Base-by-base conservation (phyloP, 805 yeast species). In the Candida piceae region DNA sequence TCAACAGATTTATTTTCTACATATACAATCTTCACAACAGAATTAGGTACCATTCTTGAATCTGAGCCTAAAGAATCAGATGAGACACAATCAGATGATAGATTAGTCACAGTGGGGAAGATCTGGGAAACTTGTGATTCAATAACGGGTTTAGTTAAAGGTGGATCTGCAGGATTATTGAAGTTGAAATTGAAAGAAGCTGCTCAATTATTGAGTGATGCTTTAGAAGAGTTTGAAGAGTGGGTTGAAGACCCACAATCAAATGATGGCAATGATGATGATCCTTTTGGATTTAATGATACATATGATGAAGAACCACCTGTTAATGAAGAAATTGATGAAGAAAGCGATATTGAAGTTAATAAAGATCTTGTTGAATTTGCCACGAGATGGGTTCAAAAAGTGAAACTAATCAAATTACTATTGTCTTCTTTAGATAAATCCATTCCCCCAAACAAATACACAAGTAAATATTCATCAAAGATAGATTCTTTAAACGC, bases 161-260 rank as follows among this genome's bases (percentile, higher is more conserved):
- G 55, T 17, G 87, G 87, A 0, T 70, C 75, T 33, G 43, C 76
- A 13, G 82, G 78, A 2, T 50, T 78, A 2, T 58, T 83, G 35
- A 72, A 70, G 24, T 47, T 48, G 21, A 71, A 69, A 36, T 58
- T 82, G 4, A 64, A 62, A 38, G 63, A 63, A 35, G 65, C 71
- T 9, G 60, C 72, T 18, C 45, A 52, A 2, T 52, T 83, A 38
- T 63, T 81, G 6, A 71, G 67, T 15, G 90, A 83, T 57, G 82
- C 80, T 0, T 57, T 73, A n/a, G 73, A 69, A 8, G 94, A 85
- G 49, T 69, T 82, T 34, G 75, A 66, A 16, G 85, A 76, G 40
- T 84, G 90, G 85, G 51, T 79, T 3, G 75, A 76, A 40, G 69
- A 79, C 43, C 90, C 89, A n/a, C n/a, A n/a, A n/a, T n/a, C n/a